phyloP scores from a whole-genome alignment of 2,329 filamentous ascomycete species.

The Cladosporium sp. region DNA sequence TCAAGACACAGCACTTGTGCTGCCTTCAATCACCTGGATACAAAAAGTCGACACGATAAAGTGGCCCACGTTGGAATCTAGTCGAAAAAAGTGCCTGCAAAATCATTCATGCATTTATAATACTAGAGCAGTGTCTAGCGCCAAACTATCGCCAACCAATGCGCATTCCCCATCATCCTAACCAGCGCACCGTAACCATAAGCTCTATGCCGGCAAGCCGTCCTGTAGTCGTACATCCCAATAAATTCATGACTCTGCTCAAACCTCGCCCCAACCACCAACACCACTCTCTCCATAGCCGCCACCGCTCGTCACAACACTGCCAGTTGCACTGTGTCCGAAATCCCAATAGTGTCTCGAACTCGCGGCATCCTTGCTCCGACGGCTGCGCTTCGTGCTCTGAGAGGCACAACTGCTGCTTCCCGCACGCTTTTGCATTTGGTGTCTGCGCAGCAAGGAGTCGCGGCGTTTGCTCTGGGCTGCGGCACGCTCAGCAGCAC shows the following conservation, averaged over 20 bases:
- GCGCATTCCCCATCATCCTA: neutral
- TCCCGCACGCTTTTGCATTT: conserved; percentile 44
- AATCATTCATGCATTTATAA: neutral
- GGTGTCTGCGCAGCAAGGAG: conserved; percentile 28
- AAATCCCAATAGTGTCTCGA: conserved; percentile 92
- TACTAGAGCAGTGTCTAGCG: conserved; percentile 1
- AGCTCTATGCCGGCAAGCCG: neutral
- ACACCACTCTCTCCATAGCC: conserved; percentile 50
- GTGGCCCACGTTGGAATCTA: neutral
- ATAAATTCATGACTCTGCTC: conserved; percentile 16
- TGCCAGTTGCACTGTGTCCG: conserved; percentile 71
- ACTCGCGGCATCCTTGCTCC: conserved; percentile 59
- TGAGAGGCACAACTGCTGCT: conserved; percentile 79
- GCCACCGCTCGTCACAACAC: conserved; percentile 35
- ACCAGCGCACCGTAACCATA: neutral
- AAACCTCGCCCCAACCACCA: conserved; percentile 79
- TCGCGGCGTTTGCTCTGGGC: conserved; percentile 32
- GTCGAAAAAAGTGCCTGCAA: neutral
- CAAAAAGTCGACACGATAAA: neutral
- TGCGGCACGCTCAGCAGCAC: conserved; percentile 45
- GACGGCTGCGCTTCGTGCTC: conserved; percentile 69
- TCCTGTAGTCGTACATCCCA: neutral
- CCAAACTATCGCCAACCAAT: neutral
- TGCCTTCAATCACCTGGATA: neutral
- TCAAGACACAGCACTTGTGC: neutral